A percentile compares a stretch with the other conserved stretches of the same genome.
phyloP scores from a whole-genome alignment of 2,329 filamentous ascomycete species.

The Ploettnerulaceae sp. region DNA sequence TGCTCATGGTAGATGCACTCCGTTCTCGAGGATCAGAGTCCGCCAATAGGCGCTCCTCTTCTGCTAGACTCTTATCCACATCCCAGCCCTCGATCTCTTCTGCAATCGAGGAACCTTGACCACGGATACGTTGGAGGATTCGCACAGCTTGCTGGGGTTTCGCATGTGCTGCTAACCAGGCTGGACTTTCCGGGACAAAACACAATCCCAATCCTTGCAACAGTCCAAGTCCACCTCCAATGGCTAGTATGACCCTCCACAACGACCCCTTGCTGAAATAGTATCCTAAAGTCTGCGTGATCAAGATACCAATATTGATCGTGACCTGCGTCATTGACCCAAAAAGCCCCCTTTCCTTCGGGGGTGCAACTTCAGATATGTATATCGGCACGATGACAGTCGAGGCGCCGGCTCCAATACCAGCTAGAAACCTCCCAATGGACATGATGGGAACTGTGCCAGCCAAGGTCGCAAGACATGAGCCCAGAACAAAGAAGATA shows the following conservation, averaged over 20 bases:
- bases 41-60: constrained; percentile 29
- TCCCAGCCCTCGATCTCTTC: constrained; percentile 66
- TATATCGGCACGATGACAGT: constrained; percentile 94
- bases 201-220: constrained; percentile 66
- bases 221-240: constrained; percentile 63
- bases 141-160: constrained; percentile 56
- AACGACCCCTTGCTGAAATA: constrained; percentile 75
- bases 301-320: constrained; percentile 85
- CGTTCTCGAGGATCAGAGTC: constrained; percentile 20
- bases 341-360: constrained; percentile 71
- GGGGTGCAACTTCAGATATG: constrained; percentile 85
- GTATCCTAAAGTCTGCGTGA: constrained; percentile 78
- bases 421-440: constrained; percentile 72
- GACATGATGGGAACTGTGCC: constrained; percentile 62
- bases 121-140: constrained; percentile 71
- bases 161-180: constrained; percentile 72
- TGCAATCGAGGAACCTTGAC: constrained; percentile 61
- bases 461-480: constrained; percentile 69
- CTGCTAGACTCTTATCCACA: constrained; percentile 31
- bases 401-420: constrained; percentile 78
- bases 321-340: constrained; percentile 84
- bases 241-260: constrained; percentile 80
- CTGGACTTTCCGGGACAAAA: constrained; percentile 79
- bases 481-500: constrained; percentile 70
- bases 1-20: constrained; percentile 27